Evolutionary conservation across 345 rosid genomes (phyloP), one percentile per base, ranked within the genome.

Genomic region (Pelargonium nanum): DNA sequence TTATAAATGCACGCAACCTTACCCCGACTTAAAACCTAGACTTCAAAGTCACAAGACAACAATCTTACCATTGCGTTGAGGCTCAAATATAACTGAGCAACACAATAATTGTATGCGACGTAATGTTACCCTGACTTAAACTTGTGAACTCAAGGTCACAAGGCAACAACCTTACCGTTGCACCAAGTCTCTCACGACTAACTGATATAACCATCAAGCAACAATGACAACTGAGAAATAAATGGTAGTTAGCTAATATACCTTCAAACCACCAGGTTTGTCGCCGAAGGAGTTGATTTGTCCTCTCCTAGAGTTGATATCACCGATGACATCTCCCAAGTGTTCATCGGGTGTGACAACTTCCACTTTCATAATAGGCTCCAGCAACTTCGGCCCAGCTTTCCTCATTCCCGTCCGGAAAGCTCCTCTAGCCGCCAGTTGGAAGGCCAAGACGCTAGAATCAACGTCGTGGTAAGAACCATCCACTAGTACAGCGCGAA

Each of bases 391-490:
- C 0, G 97, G 96, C 22, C 80, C 86, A 0, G 96, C 94, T 80
- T 77, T 93, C 68, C 74, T 87, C 52, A 93, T 75, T 65, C 99
- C 99, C 40, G 85, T 93, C 21, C 94, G 74, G 81, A 87, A 93
- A 65, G 97, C 99, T 66, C 99, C 97, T 70, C 99, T 82, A 19
- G 94, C 96, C 17, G 96, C 99, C 58, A 93, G 83, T 70, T 93
- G 99, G 77, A 93, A 93, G 34, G 99, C 97, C 77, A 93, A 64
- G 25, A 87, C 99, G 56, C 99, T 89, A 0, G 99, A 93, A 74
- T 93, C 99, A 1, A 93, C 97, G 65, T 89, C 96, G 26, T 93
- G 97, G 89, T 89, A 89, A 32, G 94, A 82, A 64, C 99, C 97
- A 40, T 89, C 99, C 20, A 87, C 86, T 40, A 89, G 60, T 22